Conservation (phyloP, 2,329 filamentous ascomycete species). For the Proliferodiscus dingleyae region DNA sequence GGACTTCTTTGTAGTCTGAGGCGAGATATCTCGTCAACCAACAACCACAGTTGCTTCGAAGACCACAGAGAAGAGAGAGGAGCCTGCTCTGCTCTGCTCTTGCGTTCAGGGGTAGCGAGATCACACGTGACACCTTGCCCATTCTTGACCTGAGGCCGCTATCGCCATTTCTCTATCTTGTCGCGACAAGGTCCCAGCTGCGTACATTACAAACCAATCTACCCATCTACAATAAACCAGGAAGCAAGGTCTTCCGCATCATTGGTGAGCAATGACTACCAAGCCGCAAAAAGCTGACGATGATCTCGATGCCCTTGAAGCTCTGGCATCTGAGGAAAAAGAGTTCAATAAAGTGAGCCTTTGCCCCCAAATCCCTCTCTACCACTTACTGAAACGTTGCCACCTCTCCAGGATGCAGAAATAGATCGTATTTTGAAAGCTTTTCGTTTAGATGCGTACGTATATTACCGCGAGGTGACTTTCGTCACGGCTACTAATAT, state of each 20-base stretch:
- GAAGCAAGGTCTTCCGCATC: conserved; percentile 13
- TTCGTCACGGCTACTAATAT: conserved; percentile 10
- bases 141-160: neutral
- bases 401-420: conserved; percentile 70
- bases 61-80: no score
- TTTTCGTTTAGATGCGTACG: conserved; percentile 72
- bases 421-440: conserved; percentile 91
- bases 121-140: neutral
- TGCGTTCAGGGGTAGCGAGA: neutral
- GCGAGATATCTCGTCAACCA: no score
- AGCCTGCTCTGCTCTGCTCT: no score
- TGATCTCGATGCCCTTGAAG: conserved; percentile 72
- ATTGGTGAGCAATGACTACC: conserved; percentile 30
- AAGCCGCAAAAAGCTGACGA: conserved; percentile 35
- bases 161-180: neutral
- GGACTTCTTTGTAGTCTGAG: no score
- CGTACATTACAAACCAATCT: neutral
- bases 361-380: neutral
- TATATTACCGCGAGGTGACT: conserved; percentile 13
- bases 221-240: conserved; percentile 5
- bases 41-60: no score
- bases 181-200: neutral
- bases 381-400: neutral
- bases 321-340: conserved; percentile 77
- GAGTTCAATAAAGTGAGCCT: conserved; percentile 77